Percentiles rank a stretch among this genome's conserved stretches.
Evolutionary conservation across 192 early-diverging fungal genomes (phyloP).

Genomic region (Phycomyces blakesleeanus): DNA sequence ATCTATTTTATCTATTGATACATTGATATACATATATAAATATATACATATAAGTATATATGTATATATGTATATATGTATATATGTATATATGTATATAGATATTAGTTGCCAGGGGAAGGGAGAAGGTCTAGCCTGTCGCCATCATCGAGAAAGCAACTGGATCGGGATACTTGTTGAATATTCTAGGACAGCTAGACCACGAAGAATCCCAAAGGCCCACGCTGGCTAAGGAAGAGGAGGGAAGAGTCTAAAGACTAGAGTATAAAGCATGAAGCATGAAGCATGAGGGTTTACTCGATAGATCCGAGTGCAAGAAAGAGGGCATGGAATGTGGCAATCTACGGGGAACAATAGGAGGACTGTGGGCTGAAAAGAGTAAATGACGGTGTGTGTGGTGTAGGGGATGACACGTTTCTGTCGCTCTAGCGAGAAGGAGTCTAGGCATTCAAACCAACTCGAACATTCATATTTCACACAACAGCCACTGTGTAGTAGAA

Average conservation of each 20-base stretch:
- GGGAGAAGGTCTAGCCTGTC: neutral
- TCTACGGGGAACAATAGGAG: conserved; percentile 1
- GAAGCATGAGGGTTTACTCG: no score
- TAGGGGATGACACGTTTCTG: conserved; percentile 5
- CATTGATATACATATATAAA: no score
- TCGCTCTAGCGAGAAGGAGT: neutral
- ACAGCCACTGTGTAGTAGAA: neutral
- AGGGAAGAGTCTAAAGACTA: neutral
- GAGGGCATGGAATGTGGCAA: conserved; percentile 1
- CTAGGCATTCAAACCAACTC: neutral
- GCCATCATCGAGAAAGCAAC: neutral
- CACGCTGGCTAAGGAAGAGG: neutral
- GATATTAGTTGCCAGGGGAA: no score
- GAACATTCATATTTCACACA: neutral
- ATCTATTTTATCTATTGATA: no score
- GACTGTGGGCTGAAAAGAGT: neutral
- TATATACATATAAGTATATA: no score
- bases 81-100: no score
- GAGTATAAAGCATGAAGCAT: no score
- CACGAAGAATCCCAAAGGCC: neutral
- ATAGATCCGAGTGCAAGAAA: no score
- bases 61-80: no score
- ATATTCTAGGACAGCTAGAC: neutral
- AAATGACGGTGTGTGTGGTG: neutral
- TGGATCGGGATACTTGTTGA: neutral